These are phyloP conservation scores for Liquidambar formosana DNA, from an alignment of 164 flowering plant genomes.

Conservation along the genomic window DNA sequence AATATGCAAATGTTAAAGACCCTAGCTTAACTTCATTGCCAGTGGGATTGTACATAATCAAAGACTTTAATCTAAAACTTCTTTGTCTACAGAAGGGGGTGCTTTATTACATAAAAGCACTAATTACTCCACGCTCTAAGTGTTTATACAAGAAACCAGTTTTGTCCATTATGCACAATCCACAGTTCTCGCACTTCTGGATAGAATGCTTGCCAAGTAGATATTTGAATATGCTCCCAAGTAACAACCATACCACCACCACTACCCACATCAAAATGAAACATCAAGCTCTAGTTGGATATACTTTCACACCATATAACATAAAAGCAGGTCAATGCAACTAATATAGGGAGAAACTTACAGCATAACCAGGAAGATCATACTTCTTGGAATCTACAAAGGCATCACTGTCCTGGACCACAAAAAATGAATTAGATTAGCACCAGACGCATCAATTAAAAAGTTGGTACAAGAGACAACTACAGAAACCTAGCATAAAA, in stretches of 20 bases:
- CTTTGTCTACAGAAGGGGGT: neutral
- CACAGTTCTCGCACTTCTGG: neutral
- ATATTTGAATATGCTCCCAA: neutral
- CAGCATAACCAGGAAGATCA: constrained; percentile 84
- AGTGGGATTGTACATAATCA: neutral
- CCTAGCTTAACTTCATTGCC: neutral
- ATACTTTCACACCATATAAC: neutral
- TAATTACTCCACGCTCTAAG: neutral
- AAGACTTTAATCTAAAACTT: neutral
- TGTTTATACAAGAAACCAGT: neutral
- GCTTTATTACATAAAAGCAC: neutral
- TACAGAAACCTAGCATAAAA: no score
- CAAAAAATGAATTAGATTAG: neutral
- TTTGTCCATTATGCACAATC: no score
- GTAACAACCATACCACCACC: neutral
- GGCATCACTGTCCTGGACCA: constrained; percentile 39
- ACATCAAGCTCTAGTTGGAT: neutral
- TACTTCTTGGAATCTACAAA: constrained; percentile 42
- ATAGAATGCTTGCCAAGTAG: neutral
- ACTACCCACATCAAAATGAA: neutral
- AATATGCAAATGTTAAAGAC: neutral
- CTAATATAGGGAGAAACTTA: constrained; percentile 38
- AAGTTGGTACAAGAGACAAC: neutral
- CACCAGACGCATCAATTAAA: neutral
- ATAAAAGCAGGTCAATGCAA: neutral